Base-by-base conservation (phyloP, 352 stramenopile genomes). In the Phytophthora quininea region DNA sequence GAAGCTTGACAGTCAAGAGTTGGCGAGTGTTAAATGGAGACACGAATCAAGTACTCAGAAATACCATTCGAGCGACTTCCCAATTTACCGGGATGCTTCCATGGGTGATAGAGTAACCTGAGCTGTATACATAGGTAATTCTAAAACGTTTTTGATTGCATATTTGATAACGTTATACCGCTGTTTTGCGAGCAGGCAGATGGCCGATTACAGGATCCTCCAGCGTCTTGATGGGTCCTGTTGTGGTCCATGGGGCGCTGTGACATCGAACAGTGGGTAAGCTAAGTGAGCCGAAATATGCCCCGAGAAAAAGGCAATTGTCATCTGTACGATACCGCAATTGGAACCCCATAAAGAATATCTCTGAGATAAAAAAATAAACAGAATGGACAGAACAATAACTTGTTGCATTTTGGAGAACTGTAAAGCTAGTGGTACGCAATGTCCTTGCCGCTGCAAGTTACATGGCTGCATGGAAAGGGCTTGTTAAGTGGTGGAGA, bases 401-500 rank as follows among this genome's bases (percentile, higher is more conserved):
- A 40, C 35, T 40, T 11, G 35, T 11, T 40, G 35, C 10, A 11
- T 11, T 11, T 40, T 40, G 6, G 6, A 11, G 10, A 11, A 11
- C 6, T 40, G 35, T 40, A 40, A 40, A 40, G 35, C 35, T 11
- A 40, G 35, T 11, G 35, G 6, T 11, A 40, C 35, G 10, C 6
- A 6, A 11, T 40, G 35, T 11, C 10, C 35, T 40, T 40, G 35
- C 10, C 35, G 35, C 35, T 40, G 10, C 35, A 40, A 40, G 10
- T 6, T 40, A 11, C 35, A 40, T 11, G 35, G 6, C 6, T 40
- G 35, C 10, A 24, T 24, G 19, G 35, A 40, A 56, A 57, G 29
- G 47, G 0, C 57, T 52, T 48, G 29, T 58, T 38, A 51, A 57
- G n/a, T 15, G 37, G 1, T 57, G 57, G 29, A 35, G 29, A 4